These are phyloP conservation scores for Corinectria fuckeliana DNA, from an alignment of 2,329 filamentous ascomycete species.

Conservation along the genomic window DNA sequence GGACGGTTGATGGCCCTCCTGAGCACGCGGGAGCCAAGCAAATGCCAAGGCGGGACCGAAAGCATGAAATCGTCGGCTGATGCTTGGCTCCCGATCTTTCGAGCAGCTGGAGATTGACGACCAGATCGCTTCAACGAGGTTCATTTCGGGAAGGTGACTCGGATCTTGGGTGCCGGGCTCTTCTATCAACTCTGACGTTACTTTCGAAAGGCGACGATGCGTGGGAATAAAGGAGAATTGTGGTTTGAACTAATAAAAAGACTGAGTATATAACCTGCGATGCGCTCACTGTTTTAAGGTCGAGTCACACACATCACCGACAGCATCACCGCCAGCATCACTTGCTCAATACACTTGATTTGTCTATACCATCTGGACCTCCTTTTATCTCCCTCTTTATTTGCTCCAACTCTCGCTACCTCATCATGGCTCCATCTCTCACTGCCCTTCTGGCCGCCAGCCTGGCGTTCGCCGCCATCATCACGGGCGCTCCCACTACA, in stretches of 20 bases:
- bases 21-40: constrained; percentile 1
- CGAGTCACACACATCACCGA: not conserved
- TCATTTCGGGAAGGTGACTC: not conserved
- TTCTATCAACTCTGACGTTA: not conserved
- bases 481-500: not conserved
- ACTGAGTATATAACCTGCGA: not conserved
- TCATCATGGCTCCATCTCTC: constrained; percentile 7
- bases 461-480: constrained; percentile 4
- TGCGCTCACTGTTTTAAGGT: not conserved
- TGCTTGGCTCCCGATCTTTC: not conserved
- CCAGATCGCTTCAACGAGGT: not conserved
- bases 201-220: not conserved
- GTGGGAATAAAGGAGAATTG: no score
- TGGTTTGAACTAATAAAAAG: not conserved
- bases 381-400: not conserved
- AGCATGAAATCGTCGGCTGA: not conserved
- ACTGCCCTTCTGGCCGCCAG: constrained; percentile 1
- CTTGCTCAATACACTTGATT: not conserved
- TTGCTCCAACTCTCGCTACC: no score
- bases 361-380: not conserved
- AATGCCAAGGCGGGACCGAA: not conserved
- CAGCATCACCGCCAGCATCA: not conserved
- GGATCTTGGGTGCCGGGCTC: constrained; percentile 1
- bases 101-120: not conserved
- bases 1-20: not conserved